Evolutionary conservation across 2,329 filamentous ascomycete species (phyloP), one percentile per base, ranked within the genome.

Genomic region (Fusarium miscanthi): DNA sequence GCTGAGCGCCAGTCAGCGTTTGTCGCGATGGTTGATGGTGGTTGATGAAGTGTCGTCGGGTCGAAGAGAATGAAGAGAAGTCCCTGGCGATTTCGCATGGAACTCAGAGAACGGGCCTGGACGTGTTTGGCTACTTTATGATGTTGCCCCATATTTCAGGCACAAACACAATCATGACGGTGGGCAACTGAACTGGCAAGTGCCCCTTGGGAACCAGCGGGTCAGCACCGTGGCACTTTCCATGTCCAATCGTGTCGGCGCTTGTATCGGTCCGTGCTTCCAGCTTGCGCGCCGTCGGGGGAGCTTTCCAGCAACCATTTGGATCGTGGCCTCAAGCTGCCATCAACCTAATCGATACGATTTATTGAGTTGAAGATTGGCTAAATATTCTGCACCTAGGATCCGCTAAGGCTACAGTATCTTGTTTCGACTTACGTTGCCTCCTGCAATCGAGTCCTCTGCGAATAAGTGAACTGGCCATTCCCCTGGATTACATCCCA

Each of bases 111-210:
- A 65, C 40, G 59, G 69, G 74, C 59, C 69, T 70, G 53, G 73
- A 73, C 62, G 68, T 74, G 72, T 69, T 60, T 49, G 57, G 60
- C 14, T 30, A 25, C 23, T 5, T 25, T 25, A 58, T 68, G 33
- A n/a, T n/a, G 49, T 40, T 69, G 79, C 80, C 79, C 70, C 67
- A 76, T 68, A 76, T 78, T 65, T 80, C 79, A 81, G 80, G 80
- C 80, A 81, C 57, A 73, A 78, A 78, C 35, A 46, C 43, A 38
- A 56, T 69, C 43, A 69, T 69, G 33, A 70, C 66, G 52, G 49
- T 52, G 23, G 49, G 45, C 48, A 41, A 56, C 54, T 54, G 64
- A 63, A 45, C 33, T 46, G 38, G 54, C n/a, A 33, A 58, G 23
- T 70, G 57, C 65, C 48, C 73, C 51, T 66, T 66, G 57, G 70